Conservation (phyloP, 2,329 filamentous ascomycete genomes). For the Alternaria sp. region DNA sequence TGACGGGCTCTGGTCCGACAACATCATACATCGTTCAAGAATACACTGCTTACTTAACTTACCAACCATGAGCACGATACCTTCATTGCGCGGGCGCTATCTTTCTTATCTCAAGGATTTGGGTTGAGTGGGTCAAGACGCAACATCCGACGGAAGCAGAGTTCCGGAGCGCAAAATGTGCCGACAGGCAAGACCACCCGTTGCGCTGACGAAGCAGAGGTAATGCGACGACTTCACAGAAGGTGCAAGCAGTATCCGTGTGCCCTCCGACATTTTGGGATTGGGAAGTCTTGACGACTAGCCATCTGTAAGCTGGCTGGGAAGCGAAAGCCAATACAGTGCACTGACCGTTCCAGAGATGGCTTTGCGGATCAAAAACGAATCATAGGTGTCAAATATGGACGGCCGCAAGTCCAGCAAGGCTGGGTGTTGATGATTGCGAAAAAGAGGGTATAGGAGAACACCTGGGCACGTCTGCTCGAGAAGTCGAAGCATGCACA, state of each 20-base stretch:
- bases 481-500: neutral
- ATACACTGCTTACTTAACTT: neutral
- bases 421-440: fast-evolving
- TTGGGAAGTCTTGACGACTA: neutral
- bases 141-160: neutral
- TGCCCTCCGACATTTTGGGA: too few species aligned
- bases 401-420: neutral
- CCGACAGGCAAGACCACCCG: neutral
- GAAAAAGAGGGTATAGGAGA: neutral
- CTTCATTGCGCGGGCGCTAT: neutral
- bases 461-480: neutral
- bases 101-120: neutral
- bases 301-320: fast-evolving
- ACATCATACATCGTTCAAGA: neutral
- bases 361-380: neutral
- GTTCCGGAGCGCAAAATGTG: neutral
- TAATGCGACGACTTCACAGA: neutral
- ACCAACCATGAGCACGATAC: neutral
- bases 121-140: neutral
- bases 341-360: neutral
- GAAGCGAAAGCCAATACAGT: neutral
- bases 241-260: fast-evolving
- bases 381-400: fast-evolving
- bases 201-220: neutral
- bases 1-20: neutral